A percentile compares a stretch with the other conserved stretches of the same genome.
These are phyloP conservation scores for Phytophthora brassicae DNA, from an alignment of 352 stramenopile genomes.

Conservation along the genomic window DNA sequence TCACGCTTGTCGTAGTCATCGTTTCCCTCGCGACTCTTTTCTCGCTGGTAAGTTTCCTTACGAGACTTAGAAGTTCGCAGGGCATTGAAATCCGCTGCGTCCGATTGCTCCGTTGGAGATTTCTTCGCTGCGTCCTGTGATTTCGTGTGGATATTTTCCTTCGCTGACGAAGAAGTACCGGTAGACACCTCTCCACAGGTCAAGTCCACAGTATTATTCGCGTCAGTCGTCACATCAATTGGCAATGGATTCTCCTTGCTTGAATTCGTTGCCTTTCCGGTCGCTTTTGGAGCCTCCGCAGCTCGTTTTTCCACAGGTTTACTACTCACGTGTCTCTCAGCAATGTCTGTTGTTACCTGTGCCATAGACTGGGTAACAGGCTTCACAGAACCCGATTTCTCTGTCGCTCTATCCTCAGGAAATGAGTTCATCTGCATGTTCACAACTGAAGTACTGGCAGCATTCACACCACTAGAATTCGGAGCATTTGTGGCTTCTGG, in stretches of 20 bases:
- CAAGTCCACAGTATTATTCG: constrained; percentile 23
- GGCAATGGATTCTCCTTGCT: neutral
- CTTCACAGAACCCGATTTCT: constrained; percentile 10
- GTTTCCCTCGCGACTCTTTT: constrained; percentile 21
- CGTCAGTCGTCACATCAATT: constrained; percentile 17
- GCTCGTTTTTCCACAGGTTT: constrained; percentile 14
- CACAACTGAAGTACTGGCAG: neutral
- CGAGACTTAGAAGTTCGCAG: constrained; percentile 9
- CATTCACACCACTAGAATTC: constrained; percentile 1
- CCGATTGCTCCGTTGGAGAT: constrained; percentile 1
- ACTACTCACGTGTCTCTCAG: neutral
- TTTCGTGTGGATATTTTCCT: neutral
- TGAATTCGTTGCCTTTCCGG: neutral
- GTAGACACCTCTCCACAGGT: constrained; percentile 16
- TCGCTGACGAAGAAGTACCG: constrained; percentile 1
- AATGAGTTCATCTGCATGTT: constrained; percentile 7
- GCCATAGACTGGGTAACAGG: neutral
- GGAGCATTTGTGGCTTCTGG: constrained; percentile 10
- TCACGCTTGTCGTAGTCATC: constrained; percentile 13
- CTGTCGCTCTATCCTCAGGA: neutral
- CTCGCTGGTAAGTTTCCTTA: constrained; percentile 1
- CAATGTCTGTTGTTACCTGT: neutral
- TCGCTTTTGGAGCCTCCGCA: constrained; percentile 4
- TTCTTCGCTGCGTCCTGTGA: constrained; percentile 16
- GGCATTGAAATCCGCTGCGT: constrained; percentile 1